Evolutionary conservation across 345 rosid species (phyloP), one percentile per base, ranked within the genome.

Genomic region (Populus nigra): DNA sequence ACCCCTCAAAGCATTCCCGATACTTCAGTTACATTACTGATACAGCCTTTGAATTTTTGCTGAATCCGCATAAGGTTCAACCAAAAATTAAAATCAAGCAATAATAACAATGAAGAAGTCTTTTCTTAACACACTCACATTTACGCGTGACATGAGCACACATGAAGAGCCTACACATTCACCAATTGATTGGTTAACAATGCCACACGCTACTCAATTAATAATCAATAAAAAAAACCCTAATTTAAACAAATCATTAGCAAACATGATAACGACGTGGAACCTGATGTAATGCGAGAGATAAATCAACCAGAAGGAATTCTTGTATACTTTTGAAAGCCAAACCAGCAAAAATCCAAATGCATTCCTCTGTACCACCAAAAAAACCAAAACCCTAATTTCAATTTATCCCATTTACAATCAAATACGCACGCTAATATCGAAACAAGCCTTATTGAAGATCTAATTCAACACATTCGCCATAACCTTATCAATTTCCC

Each of bases 321-420:
- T 71, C 86, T 61, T 25, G 84, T 65, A 82, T 72, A 65, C 72
- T 65, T 82, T 69, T 55, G 68, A 62, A 79, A 73, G 79, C 70
- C 73, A 5, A 47, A 78, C 75, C 87, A 41, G 72, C 67, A 73
- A 84, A 66, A 77, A 72, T 77, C 84, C 83, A 75, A 80, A 83
- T 82, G 87, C 89, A 86, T 73, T 39, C 79, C 79, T 80, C 82
- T 85, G 86, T 73, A 81, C 70, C 86, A 78, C 72, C 69, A 74
- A 33, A 66, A 72, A 81, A 89, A 85, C 88, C 89, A 91, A 84
- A 85, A 82, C 77, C 80, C 29, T 76, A 74, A 65, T 38, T 73
- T 61, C 61, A 57, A 45, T 49, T 73, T 76, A 68, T 39, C 49
- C 68, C 69, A 57, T 8, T 53, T 67, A 71, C 36, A 39, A 74